A percentile compares a stretch with the other conserved stretches of the same genome.
Conservation (phyloP, 192 early-diverging fungal genomes). For the Umbelopsis ramanniana region DNA sequence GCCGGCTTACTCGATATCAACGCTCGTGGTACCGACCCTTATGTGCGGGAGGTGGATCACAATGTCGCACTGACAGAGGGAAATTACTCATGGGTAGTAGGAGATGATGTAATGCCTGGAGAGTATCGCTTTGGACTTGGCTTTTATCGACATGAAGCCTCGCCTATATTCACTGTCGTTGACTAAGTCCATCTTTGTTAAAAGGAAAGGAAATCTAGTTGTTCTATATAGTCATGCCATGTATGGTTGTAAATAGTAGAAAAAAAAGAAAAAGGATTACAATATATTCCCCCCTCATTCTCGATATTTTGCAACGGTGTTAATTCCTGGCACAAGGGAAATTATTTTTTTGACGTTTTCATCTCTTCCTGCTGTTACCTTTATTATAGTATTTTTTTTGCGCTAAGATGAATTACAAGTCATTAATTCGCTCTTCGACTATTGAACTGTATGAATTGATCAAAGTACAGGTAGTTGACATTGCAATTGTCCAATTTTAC, state of each 20-base stretch:
- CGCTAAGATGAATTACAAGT: too few relatives aligned
- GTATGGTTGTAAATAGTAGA: neutral
- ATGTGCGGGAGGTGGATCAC: conserved; percentile 21
- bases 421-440: neutral
- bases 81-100: conserved; percentile 23
- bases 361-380: too few relatives aligned
- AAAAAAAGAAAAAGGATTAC: too few relatives aligned
- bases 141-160: conserved; percentile 24
- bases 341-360: neutral
- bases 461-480: neutral
- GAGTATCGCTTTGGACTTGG: conserved; percentile 26
- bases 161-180: conserved; percentile 15
- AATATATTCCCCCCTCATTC: too few relatives aligned
- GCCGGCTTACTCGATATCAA: conserved; percentile 16
- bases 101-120: conserved; percentile 22
- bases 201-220: too few relatives aligned
- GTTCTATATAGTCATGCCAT: neutral
- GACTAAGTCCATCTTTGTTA: neutral
- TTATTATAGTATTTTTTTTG: too few relatives aligned
- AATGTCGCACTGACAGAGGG: conserved; percentile 13
- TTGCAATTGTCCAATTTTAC: conserved; percentile 13
- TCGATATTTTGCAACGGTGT: too few relatives aligned
- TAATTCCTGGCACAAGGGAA: neutral
- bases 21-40: conserved; percentile 4
- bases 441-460: neutral